phyloP scores from a whole-genome alignment of 345 rosid species.

The Salix purpurea region DNA sequence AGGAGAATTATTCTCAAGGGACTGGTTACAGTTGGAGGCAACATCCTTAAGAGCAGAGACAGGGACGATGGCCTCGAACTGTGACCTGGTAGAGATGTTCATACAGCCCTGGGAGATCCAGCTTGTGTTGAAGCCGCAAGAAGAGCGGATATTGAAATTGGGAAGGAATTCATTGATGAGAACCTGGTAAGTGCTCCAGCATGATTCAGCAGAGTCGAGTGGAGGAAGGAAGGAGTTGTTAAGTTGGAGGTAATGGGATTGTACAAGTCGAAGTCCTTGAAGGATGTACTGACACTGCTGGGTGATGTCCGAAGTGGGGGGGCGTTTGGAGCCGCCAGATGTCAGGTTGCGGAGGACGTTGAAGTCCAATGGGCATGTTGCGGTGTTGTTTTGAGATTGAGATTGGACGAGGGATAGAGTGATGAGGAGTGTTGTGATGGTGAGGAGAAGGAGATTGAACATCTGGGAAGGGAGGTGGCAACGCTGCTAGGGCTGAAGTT shows the following conservation, averaged over 20 bases:
- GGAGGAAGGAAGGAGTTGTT: slow-evolving; percentile 60
- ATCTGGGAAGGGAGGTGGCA: not conserved
- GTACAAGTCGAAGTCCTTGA: slow-evolving; percentile 74
- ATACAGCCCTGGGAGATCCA: slow-evolving; percentile 80
- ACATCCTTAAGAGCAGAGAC: slow-evolving; percentile 24
- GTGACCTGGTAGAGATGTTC: slow-evolving; percentile 60
- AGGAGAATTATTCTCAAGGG: slow-evolving; percentile 59
- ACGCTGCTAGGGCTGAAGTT: not conserved
- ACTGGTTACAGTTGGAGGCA: slow-evolving; percentile 52
- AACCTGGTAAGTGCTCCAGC: slow-evolving; percentile 58
- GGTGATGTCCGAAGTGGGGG: slow-evolving; percentile 5
- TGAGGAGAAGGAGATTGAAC: not conserved
- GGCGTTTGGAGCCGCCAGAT: slow-evolving; percentile 5
- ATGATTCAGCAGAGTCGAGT: slow-evolving; percentile 46
- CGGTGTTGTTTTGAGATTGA: not conserved
- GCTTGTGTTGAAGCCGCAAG: slow-evolving; percentile 62
- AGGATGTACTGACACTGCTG: slow-evolving; percentile 51
- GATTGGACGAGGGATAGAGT: not conserved
- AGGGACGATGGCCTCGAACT: slow-evolving; percentile 46
- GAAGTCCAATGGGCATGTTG: not conserved
- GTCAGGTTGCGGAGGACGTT: slow-evolving; percentile 30
- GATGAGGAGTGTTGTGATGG: not conserved
- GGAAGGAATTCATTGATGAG: slow-evolving; percentile 34
- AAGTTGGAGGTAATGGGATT: slow-evolving; percentile 54
- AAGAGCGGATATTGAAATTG: slow-evolving; percentile 44